These are phyloP conservation scores for Cephalotrichum gorgonifer DNA, from an alignment of 2,329 filamentous ascomycete species.

Conservation along the genomic window DNA sequence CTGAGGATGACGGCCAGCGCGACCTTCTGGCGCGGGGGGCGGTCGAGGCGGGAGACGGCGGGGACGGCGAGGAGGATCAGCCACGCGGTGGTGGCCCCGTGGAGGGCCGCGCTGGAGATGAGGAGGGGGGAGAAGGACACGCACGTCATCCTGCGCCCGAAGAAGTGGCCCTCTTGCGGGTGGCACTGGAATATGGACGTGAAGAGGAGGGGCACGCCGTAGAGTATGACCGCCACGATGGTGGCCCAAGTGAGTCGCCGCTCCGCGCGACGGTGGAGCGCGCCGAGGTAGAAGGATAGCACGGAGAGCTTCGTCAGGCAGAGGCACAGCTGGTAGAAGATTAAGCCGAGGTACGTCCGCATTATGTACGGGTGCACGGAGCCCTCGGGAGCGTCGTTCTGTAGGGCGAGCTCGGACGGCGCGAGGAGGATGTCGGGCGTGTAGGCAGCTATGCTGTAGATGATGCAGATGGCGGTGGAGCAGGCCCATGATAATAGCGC, in stretches of 20 bases:
- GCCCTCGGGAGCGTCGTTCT: background rate
- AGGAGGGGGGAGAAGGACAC: slow-evolving; percentile 29
- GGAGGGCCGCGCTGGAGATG: slow-evolving; percentile 31
- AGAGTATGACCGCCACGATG: slow-evolving; percentile 21
- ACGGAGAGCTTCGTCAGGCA: slow-evolving; percentile 28
- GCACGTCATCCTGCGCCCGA: slow-evolving; percentile 23
- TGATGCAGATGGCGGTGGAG: slow-evolving; percentile 19
- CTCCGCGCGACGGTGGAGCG: slow-evolving; percentile 21
- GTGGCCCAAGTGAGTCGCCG: slow-evolving; percentile 21
- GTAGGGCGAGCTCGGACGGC: slow-evolving; percentile 5
- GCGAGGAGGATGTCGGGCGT: slow-evolving; percentile 12
- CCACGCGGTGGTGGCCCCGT: slow-evolving; percentile 33
- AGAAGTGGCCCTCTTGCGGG: slow-evolving; percentile 24
- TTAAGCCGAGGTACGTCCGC: slow-evolving; percentile 20
- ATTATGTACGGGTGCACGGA: slow-evolving; percentile 16
- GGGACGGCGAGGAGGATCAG: slow-evolving; percentile 32
- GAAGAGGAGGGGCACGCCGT: slow-evolving; percentile 23
- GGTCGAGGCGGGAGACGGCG: slow-evolving; percentile 24
- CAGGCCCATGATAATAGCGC: slow-evolving; percentile 19
- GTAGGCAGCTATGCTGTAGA: slow-evolving; percentile 19
- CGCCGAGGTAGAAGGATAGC: slow-evolving; percentile 26
- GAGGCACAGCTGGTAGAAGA: slow-evolving; percentile 26
- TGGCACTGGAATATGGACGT: slow-evolving; percentile 31
- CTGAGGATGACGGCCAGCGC: slow-evolving; percentile 32
- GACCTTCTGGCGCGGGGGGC: slow-evolving; percentile 30